Evolutionary conservation across 352 stramenopile species (phyloP).

Genomic region (Phytophthora pistaciae): DNA sequence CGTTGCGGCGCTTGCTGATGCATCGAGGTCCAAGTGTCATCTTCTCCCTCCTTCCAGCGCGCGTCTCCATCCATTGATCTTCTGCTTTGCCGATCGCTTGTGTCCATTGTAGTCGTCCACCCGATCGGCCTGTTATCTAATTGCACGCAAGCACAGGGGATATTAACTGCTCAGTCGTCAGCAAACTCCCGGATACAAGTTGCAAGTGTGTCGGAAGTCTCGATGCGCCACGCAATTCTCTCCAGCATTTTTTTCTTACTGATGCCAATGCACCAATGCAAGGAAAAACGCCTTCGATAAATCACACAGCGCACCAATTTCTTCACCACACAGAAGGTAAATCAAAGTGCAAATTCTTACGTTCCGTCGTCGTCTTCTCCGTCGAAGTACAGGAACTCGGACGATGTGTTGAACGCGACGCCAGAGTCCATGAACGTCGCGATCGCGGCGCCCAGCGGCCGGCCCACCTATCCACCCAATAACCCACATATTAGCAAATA

Average conservation of each 20-base stretch:
- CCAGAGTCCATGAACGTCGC: constrained; percentile 62
- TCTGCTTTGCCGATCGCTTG: constrained; percentile 24
- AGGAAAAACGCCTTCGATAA: constrained; percentile 2
- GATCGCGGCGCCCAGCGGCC: constrained; percentile 55
- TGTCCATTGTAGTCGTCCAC: constrained; percentile 23
- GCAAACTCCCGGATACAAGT: constrained; percentile 19
- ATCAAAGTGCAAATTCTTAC: constrained; percentile 48
- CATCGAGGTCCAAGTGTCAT: constrained; percentile 7
- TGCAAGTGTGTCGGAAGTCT: constrained; percentile 7
- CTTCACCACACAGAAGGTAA: constrained; percentile 10
- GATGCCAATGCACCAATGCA: constrained; percentile 12
- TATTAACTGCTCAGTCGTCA: constrained; percentile 90
- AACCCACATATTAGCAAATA: constrained; percentile 12
- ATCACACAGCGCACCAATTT: constrained; percentile 5
- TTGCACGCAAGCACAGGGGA: constrained; percentile 47
- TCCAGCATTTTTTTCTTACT: neutral
- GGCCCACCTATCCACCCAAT: constrained; percentile 44
- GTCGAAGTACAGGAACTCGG: constrained; percentile 82
- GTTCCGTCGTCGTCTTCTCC: constrained; percentile 84
- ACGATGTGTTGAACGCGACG: constrained; percentile 63
- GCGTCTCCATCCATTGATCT: constrained; percentile 8
- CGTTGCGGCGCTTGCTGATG: constrained; percentile 13
- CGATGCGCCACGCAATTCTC: constrained; percentile 17
- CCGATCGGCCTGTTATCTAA: constrained; percentile 63
- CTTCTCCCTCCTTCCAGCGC: constrained; percentile 4